Base-by-base conservation (phyloP, 1,284 basidiomycete species). In the Ganoderma lucidum region DNA sequence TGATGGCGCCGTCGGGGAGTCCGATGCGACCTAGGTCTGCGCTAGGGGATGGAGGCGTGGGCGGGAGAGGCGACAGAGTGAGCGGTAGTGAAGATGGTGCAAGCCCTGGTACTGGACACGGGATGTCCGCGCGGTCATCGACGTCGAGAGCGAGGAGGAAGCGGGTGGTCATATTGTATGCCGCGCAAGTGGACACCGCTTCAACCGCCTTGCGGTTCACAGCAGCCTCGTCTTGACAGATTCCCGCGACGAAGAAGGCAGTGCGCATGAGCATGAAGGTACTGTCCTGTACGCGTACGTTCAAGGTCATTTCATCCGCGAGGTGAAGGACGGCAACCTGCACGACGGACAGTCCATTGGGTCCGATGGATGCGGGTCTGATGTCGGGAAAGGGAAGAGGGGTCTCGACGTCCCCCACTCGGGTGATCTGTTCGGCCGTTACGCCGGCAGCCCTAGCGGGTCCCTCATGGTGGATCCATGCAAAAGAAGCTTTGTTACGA, bases 101-200 rank as follows among this genome's bases (percentile, higher is more conserved):
- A 10, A 51, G 23, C 23, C 48, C 48, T 2, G 63, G 63, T 3
- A 53, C 53, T 12, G 63, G 63, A n/a, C 48, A 53, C 8, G 63
- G 63, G 2, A 53, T 23, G 45, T 41, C n/a, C 5, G 23, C 45
- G n/a, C 39, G 48, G n/a, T 55, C 51, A 8, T 53, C 63, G 15
- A 64, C 63, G 39, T 64, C 28, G 8, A 55, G 28, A n/a, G 51
- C 63, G n/a, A 64, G 9, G 6, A 64, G 53, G 63, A 64, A 64
- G 4, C 63, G 48, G 45, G 35, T 48, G 4, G 53, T 48, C 63
- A 64, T 64, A 37, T 64, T 64, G 53, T 64, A 64, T 48, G 51
- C 30, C 17, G 63, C 63, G 51, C 42, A 44, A 1, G 51, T 55
- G 10, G 63, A 51, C 6, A 48, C 63, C 35, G 63, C 63, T 17